These are phyloP conservation scores for Macrophomina tecta DNA, from an alignment of 2,329 filamentous ascomycete genomes.

Conservation along the genomic window DNA sequence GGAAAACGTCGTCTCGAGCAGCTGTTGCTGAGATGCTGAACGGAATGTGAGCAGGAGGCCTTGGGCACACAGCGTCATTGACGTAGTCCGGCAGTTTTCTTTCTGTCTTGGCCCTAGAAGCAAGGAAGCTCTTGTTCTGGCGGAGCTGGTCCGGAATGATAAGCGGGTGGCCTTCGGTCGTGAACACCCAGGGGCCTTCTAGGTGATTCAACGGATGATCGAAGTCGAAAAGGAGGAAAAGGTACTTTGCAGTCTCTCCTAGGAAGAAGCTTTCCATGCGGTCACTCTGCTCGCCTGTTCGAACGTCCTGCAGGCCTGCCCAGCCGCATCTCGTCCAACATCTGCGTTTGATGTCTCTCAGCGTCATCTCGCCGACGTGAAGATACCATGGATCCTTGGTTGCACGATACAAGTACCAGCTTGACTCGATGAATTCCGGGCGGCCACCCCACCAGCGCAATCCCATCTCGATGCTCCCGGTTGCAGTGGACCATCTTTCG, in stretches of 20 bases:
- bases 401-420: constrained; percentile 92
- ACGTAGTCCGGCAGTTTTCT: constrained; percentile 20
- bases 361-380: constrained; percentile 92
- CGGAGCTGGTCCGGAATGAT: constrained; percentile 68
- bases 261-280: constrained; percentile 99
- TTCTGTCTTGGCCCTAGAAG: neutral
- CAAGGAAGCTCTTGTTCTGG: constrained; percentile 28
- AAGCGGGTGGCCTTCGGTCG: constrained; percentile 92
- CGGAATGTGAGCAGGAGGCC: constrained; percentile 63
- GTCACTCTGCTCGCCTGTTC: constrained; percentile 81
- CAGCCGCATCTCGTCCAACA: constrained; percentile 93
- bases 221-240: constrained; percentile 88
- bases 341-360: constrained; percentile 83
- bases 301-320: constrained; percentile 73
- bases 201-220: constrained; percentile 85
- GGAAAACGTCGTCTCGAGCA: constrained; percentile 81
- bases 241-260: constrained; percentile 93
- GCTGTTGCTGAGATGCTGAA: constrained; percentile 81
- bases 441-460: constrained; percentile 94
- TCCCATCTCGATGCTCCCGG: constrained; percentile 82
- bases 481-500: constrained; percentile 89
- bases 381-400: constrained; percentile 96
- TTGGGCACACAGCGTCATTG: constrained; percentile 65
- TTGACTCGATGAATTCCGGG: constrained; percentile 96
- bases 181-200: constrained; percentile 90